Percentiles rank a stretch among this genome's conserved stretches.
Evolutionary conservation across 2,329 filamentous ascomycete genomes (phyloP).

Genomic region (Penicillium sp.): DNA sequence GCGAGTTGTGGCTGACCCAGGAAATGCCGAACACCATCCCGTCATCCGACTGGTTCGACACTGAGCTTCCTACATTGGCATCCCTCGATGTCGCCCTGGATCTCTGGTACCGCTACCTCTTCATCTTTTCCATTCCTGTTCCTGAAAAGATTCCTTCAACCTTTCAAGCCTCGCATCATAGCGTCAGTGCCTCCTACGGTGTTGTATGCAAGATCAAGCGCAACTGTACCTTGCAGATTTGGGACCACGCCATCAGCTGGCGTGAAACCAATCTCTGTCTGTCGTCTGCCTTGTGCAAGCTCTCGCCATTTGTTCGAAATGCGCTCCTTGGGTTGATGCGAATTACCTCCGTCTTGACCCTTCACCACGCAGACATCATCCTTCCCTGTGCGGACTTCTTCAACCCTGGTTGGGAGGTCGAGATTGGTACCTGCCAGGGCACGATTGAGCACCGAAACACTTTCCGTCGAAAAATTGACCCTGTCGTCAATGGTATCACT

Average conservation of each 20-base stretch:
- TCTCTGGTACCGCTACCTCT: conserved; percentile 46
- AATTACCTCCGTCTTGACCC: conserved; percentile 47
- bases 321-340: conserved; percentile 49
- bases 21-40: conserved; percentile 42
- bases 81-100: conserved; percentile 40
- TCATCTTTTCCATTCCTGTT: conserved; percentile 58
- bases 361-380: conserved; percentile 59
- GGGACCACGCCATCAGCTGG: conserved; percentile 64
- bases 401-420: conserved; percentile 63
- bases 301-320: conserved; percentile 51
- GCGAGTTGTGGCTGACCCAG: conserved; percentile 48
- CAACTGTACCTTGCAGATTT: conserved; percentile 60
- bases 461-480: conserved; percentile 61
- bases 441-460: conserved; percentile 56
- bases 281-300: conserved; percentile 50
- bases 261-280: conserved; percentile 54
- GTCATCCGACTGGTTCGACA: conserved; percentile 38
- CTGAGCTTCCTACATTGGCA: conserved; percentile 39
- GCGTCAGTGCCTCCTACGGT: conserved; percentile 59
- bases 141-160: conserved; percentile 58
- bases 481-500: conserved; percentile 64
- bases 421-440: conserved; percentile 59
- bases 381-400: conserved; percentile 61
- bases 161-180: conserved; percentile 63
- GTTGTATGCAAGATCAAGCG: conserved; percentile 62